phyloP scores from a whole-genome alignment of 176 grass and related monocot species.

The Cenchrus purpureus region DNA sequence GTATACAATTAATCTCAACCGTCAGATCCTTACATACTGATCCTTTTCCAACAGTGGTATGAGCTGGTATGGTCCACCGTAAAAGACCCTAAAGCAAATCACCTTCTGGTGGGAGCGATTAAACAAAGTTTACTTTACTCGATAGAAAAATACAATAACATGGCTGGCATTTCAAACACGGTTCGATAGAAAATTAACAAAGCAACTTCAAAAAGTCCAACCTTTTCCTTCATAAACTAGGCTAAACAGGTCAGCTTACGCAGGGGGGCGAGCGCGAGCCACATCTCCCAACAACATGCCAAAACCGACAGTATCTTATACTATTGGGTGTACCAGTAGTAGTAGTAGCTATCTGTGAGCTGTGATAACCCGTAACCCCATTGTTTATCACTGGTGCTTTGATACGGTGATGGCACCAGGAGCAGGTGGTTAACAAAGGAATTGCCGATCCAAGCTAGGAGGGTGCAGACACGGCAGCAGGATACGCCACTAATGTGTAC shows the following conservation, averaged over 20 bases:
- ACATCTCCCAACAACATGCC: conserved; percentile 20
- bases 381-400: conserved; percentile 16
- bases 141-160: background rate
- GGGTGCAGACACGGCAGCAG: conserved; percentile 5
- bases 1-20: too few species aligned
- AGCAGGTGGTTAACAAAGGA: conserved; percentile 39
- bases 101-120: background rate
- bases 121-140: background rate
- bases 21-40: too few species aligned
- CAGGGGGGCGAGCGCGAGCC: background rate
- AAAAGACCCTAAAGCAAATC: background rate
- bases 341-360: conserved; percentile 3
- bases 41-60: too few species aligned
- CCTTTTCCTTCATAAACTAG: background rate
- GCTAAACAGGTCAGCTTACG: conserved; percentile 8
- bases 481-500: background rate
- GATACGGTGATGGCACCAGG: conserved; percentile 25
- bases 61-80: too few species aligned
- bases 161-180: conserved; percentile 14
- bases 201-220: conserved; percentile 33
- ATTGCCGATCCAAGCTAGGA: background rate
- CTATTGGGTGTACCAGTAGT: background rate
- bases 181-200: background rate
- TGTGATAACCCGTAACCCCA: background rate
- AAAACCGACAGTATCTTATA: conserved; percentile 29